Evolutionary conservation across 176 grass and related monocot genomes (phyloP).

Genomic region (Thinopyrum elongatum): DNA sequence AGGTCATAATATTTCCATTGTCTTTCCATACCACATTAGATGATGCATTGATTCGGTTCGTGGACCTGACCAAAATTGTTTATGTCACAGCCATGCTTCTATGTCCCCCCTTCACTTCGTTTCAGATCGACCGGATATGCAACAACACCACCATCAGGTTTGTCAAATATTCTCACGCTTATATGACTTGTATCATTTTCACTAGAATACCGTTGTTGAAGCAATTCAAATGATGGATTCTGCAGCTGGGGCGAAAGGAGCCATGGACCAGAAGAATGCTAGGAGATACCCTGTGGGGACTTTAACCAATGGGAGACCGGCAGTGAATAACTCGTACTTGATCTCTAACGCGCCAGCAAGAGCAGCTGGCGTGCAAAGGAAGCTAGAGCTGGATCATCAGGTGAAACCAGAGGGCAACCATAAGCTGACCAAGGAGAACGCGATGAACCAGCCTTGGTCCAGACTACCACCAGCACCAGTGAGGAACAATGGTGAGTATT

Average conservation of each 20-base stretch:
- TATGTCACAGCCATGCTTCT: conserved; percentile 78
- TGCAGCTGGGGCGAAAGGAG: conserved; percentile 64
- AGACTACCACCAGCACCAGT: conserved; percentile 24
- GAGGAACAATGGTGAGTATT: conserved; percentile 32
- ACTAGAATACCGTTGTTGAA: not conserved
- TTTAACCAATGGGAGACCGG: conserved; percentile 50
- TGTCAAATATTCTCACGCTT: not conserved
- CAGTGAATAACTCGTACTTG: conserved; percentile 47
- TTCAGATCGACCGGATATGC: conserved; percentile 51
- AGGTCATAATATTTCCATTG: conserved; percentile 50
- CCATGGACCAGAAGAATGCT: conserved; percentile 58
- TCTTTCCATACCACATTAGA: not conserved
- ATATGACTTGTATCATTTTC: not conserved
- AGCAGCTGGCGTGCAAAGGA: conserved; percentile 79
- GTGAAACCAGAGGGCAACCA: conserved; percentile 42
- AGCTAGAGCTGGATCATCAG: conserved; percentile 69
- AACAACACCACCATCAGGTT: conserved; percentile 79
- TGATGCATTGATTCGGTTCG: not conserved
- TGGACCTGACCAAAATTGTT: not conserved
- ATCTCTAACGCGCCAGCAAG: conserved; percentile 42
- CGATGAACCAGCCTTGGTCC: conserved; percentile 54
- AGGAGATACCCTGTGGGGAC: conserved; percentile 45
- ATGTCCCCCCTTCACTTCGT: conserved; percentile 78
- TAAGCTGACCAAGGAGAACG: conserved; percentile 39
- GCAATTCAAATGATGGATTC: not conserved